Base-by-base conservation (phyloP, 441 rosid genomes). In the Melastoma candidum region DNA sequence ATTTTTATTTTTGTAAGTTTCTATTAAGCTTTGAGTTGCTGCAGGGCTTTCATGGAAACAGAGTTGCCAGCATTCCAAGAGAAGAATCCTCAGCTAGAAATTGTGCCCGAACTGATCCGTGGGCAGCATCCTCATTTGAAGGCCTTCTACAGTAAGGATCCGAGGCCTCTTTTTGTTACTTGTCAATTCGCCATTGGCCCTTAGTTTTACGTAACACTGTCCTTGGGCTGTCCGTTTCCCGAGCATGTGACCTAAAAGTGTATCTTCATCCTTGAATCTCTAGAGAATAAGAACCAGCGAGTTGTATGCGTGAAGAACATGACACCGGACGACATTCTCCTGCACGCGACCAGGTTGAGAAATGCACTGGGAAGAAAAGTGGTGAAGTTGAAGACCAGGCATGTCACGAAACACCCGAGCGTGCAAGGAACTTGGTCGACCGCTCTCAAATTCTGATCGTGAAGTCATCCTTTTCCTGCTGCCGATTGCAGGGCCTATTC, bases 361-460 rank as follows among this genome's bases (percentile, higher is more conserved):
- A 85, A 84, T 48, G 71, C 87, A 0, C 48, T 84, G 58, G 95
- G 97, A 51, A 78, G 95, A 69, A 88, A 88, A 58, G 97, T 88
- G 32, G 73, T 84, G 44, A 84, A 86, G 66, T 68, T 84, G 44
- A 79, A 70, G 69, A 88, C 97, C 1, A 77, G 95, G 57, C 92
- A 88, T 61, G 82, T 84, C n/a, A 88, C 95, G 25, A 72, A 72
- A 45, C 79, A 82, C 47, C 95, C 93, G 0, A 84, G 97, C 12
- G 95, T 88, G 52, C 98, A 88, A 65, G 98, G 95, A 57, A 84
- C 93, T 0, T 86, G 98, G 98, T 74, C 87, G 2, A 84, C 98
- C 2, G 84, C 65, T 2, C 58, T 77, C 53, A 73, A 69, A 48
- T 75, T 87, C 66, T 87, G 79, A 87, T 32, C 41, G 8, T 3